phyloP scores from a whole-genome alignment of 2,329 filamentous ascomycete genomes.

The Arthrobotrys sinensis region DNA sequence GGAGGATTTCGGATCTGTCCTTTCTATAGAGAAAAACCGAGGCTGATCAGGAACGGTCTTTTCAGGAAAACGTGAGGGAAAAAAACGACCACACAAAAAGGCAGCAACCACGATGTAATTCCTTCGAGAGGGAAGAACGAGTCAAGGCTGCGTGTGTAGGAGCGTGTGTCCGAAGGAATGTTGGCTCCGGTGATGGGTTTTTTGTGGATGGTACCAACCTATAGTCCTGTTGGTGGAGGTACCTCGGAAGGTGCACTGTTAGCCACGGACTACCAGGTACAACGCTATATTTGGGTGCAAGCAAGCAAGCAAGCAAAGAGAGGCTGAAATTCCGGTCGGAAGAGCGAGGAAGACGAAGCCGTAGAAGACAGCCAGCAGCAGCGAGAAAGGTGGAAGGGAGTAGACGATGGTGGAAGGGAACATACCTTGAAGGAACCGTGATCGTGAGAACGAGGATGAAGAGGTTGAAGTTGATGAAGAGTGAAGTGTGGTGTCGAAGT shows the following conservation, averaged over 20 bases:
- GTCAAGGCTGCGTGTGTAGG: slow-evolving; percentile 15
- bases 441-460: slow-evolving; percentile 15
- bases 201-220: slow-evolving; percentile 50
- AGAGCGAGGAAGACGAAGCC: slow-evolving; percentile 26
- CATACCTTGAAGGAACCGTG: slow-evolving; percentile 35
- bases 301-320: slow-evolving; percentile 35
- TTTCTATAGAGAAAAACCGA: slow-evolving; percentile 54
- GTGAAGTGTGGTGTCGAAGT: slow-evolving; percentile 14
- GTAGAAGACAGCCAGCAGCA: slow-evolving; percentile 6
- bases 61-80: slow-evolving; percentile 27
- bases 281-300: slow-evolving; percentile 59
- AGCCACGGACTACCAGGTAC: slow-evolving; percentile 51
- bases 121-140: not conserved
- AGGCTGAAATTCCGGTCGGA: slow-evolving; percentile 57
- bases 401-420: not conserved
- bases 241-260: slow-evolving; percentile 47
- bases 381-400: not conserved
- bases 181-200: slow-evolving; percentile 21
- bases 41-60: slow-evolving; percentile 50
- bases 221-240: slow-evolving; percentile 54
- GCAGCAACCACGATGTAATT: slow-evolving; percentile 34
- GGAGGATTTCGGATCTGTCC: slow-evolving; percentile 60
- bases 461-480: slow-evolving; percentile 25
- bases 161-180: slow-evolving; percentile 22
- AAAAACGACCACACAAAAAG: slow-evolving; percentile 48